A percentile compares a stretch with the other conserved stretches of the same genome.
phyloP scores from a whole-genome alignment of 805 yeast genomes.

The Ogataea parapolymorpha region DNA sequence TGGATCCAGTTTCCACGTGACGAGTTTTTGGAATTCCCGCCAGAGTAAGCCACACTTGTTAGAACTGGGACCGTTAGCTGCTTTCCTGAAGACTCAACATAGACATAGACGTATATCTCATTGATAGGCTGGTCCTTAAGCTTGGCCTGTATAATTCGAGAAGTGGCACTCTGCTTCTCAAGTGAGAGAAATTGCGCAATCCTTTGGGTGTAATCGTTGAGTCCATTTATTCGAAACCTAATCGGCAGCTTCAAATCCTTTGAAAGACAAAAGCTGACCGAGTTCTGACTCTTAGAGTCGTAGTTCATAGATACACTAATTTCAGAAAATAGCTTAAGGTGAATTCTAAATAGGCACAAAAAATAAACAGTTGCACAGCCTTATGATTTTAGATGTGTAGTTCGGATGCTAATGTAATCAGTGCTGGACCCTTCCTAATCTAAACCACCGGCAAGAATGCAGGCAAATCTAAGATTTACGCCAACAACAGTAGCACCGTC shows the following conservation, averaged over 20 bases:
- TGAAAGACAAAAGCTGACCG: slow-evolving; percentile 46
- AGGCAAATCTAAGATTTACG: no score
- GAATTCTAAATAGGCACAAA: no score
- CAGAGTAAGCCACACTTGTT: slow-evolving; percentile 18
- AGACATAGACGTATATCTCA: slow-evolving; percentile 14
- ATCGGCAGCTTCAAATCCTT: slow-evolving; percentile 51
- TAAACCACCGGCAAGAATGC: no score
- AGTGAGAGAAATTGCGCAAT: slow-evolving; percentile 8
- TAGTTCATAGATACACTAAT: slow-evolving; percentile 15
- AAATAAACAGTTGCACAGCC: no score
- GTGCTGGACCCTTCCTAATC: no score
- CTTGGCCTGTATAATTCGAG: slow-evolving; percentile 15
- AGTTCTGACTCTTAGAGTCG: slow-evolving; percentile 21
- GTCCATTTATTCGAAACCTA: slow-evolving; percentile 38
- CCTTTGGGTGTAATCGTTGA: slow-evolving; percentile 19
- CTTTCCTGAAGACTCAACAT: slow-evolving; percentile 21
- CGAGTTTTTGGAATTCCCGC: slow-evolving; percentile 1
- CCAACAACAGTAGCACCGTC: no score
- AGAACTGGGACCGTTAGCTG: slow-evolving; percentile 23
- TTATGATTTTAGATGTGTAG: no score
- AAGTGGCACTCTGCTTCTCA: slow-evolving; percentile 9
- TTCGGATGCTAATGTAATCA: no score
- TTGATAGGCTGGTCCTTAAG: slow-evolving; percentile 13
- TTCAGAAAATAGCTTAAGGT: no score
- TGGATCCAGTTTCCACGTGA: slow-evolving; percentile 56